Evolutionary conservation across 208 protist species (phyloP).

Genomic region (Leishmania amazonensis): DNA sequence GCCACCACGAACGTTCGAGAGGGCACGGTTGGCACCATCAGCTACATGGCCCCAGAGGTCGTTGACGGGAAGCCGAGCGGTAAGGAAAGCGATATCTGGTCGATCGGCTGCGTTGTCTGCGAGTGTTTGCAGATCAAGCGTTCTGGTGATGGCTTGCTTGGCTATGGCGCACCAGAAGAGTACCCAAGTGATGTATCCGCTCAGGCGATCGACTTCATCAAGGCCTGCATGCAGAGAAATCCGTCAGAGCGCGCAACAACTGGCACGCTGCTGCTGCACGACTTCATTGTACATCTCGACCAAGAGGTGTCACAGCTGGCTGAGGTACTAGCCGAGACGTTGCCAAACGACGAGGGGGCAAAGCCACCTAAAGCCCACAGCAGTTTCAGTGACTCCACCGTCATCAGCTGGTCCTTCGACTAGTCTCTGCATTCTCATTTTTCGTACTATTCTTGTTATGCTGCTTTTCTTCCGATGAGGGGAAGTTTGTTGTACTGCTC

Average conservation of each 20-base stretch:
- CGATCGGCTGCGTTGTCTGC: constrained; percentile 60
- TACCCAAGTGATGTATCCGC: constrained; percentile 49
- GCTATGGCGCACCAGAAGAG: constrained; percentile 48
- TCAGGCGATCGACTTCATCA: constrained; percentile 60
- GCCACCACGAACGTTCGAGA: constrained; percentile 51
- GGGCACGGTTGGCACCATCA: constrained; percentile 65
- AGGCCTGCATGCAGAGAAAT: constrained; percentile 56
- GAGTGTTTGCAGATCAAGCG: constrained; percentile 51
- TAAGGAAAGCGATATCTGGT: constrained; percentile 76
- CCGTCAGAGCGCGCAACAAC: constrained; percentile 57
- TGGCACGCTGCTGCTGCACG: constrained; percentile 59
- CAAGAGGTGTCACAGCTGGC: constrained; percentile 55
- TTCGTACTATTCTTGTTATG: constrained; percentile 7
- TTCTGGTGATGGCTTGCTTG: constrained; percentile 43
- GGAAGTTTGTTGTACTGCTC: constrained; percentile 2
- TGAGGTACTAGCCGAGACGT: constrained; percentile 36
- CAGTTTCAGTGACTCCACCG: constrained; percentile 28
- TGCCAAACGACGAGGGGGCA: constrained; percentile 27
- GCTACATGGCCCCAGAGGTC: constrained; percentile 62
- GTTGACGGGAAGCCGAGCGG: constrained; percentile 55
- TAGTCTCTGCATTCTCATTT: constrained; percentile 6
- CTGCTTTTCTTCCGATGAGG: constrained; percentile 4
- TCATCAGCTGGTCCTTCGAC: constrained; percentile 55
- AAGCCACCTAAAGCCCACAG: constrained; percentile 18
- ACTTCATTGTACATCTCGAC: constrained; percentile 71